Evolutionary conservation across 139 green algal species (phyloP), one percentile per base, ranked within the genome.

Genomic region (Picochlorum sp.): DNA sequence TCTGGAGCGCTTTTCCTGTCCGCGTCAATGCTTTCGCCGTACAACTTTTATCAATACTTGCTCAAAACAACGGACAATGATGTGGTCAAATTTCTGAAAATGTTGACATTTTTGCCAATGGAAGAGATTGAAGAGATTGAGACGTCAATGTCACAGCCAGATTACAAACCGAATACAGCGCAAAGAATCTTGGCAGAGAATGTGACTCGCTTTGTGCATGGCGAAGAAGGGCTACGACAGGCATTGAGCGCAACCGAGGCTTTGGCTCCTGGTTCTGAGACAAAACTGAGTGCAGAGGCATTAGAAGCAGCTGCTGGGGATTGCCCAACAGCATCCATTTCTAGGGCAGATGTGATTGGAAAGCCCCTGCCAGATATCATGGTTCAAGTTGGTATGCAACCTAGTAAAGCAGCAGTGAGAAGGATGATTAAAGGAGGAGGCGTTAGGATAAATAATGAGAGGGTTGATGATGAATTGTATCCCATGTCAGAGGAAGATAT

Each of bases 1-100:
- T 78, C 74, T 23, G 94, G 94, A 10, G 94, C 92, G 20, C 68
- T 98, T n/a, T 96, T 91, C 89, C 84, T 97, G 24, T 67, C 63
- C 15, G 62, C 84, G 4, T 83, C 90, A 23, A 89, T 86, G 71
- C 81, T 99, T 34, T 96, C 86, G 0, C 90, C 94, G 13, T 99
- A 96, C 82, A 89, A 96, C 70, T 96, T 99, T 69, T 99, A 99
- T 75, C 91, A 98, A 81, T 86, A 92, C 63, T 75, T 97, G 0
- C 91, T 95, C 50, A 72, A 78, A 23, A 86, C 81, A 4, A 65
- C 45, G 3, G 61, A 69, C 49, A 30, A 44, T 47, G 72, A 79
- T 63, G 65, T 79, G 8, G 13, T 63, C 14, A 68, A 62, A 55
- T 95, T 97, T 67, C 73, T 97, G 65, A 81, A 83, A 50, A 96